Conservation (phyloP, 441 rosid genomes). For the Biscutella laevigata region DNA sequence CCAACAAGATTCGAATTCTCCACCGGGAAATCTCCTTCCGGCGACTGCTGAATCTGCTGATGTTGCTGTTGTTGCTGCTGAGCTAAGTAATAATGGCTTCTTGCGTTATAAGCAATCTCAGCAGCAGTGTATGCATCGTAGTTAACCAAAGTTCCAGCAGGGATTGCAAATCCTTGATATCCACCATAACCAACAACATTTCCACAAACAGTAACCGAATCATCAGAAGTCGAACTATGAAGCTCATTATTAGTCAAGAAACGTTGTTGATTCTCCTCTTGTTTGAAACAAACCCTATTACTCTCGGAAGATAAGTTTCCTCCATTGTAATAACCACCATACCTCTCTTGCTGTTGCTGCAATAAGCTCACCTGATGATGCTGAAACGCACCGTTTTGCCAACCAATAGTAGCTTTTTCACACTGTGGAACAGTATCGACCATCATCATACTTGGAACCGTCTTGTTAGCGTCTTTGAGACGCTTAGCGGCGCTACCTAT, state of each 20-base stretch:
- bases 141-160: conserved; percentile 27
- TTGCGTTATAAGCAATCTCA: conserved; percentile 33
- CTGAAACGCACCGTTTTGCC: conserved; percentile 47
- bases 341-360: conserved; percentile 27
- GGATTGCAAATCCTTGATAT: conserved; percentile 34
- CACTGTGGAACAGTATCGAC: conserved; percentile 9
- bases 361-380: conserved; percentile 32
- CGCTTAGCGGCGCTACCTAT: conserved; percentile 73
- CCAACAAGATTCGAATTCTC: conserved; percentile 34
- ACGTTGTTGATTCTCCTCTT: conserved; percentile 47
- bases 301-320: conserved; percentile 21
- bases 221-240: conserved; percentile 38
- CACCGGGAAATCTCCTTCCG: conserved; percentile 39
- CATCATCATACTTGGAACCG: conserved; percentile 10
- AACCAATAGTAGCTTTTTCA: conserved; percentile 5
- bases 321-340: conserved; percentile 27
- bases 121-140: conserved; percentile 26
- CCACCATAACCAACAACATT: conserved; percentile 23
- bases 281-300: conserved; percentile 55
- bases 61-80: conserved; percentile 26
- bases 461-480: conserved; percentile 27
- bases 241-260: conserved; percentile 36
- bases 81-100: conserved; percentile 35
- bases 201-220: conserved; percentile 39
- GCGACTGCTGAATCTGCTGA: conserved; percentile 23